Base-by-base conservation (phyloP, 805 yeast species). In the Candida ponderosae region DNA sequence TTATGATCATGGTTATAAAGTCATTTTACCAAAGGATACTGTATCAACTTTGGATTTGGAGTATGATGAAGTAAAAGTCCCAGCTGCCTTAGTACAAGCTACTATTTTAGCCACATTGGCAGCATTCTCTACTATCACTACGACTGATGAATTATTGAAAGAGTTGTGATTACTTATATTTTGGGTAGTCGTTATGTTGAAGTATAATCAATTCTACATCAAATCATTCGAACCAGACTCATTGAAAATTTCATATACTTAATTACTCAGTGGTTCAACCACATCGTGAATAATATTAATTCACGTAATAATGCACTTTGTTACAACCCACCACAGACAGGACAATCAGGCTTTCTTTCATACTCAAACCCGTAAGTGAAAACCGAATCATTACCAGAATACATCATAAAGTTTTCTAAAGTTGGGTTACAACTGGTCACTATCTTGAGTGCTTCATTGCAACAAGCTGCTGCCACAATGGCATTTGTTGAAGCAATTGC, bases 401-500 rank as follows among this genome's bases (percentile, higher is more conserved):
- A 85, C 76, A 81, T 83, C 84, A 86, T 80, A 54, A 83, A 83
- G 60, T 87, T 89, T 41, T 76, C 73, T 46, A 84, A 59, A 15
- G 63, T 61, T 0, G 88, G 90, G 42, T 77, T 76, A 39, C 77
- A 65, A 37, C 80, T 76, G 2, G 95, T 77, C 31, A 85, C 70
- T 18, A 88, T 65, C 53, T 89, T 89, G 57, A 86, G 74, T 2
- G 82, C 85, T 56, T 88, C 96, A 44, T 82, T 83, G 53, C 93
- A 82, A 55, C 95, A 84, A 6, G 87, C 70, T 0, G 93, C 94
- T 0, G 97, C 96, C 24, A 90, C 75, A 18, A 90, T 72, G 3
- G 97, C 95, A 56, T 93, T 90, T 0, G 97, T 89, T 2, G 95
- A 81, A 1, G 96, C 96, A 37, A 89, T 84, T 2, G 96, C 89